Conservation (phyloP, 768 basidiomycete genomes). For the Panellus pusillus region DNA sequence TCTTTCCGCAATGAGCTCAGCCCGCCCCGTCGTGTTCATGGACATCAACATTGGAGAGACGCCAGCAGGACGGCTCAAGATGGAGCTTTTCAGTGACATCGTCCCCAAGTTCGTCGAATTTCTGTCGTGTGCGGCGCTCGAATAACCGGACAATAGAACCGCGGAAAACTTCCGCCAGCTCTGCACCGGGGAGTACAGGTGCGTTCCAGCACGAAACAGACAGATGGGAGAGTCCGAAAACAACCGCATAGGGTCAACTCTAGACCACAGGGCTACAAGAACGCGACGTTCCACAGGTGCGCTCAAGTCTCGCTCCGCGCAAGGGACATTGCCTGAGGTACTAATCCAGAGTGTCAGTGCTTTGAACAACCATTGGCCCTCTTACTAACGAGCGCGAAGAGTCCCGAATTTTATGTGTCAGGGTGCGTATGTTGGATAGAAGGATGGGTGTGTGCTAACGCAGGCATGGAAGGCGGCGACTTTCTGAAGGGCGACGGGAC, state of each 20-base stretch:
- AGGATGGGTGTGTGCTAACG: neutral
- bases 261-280: conserved; percentile 88
- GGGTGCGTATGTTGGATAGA: conserved; percentile 43
- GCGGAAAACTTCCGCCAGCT: conserved; percentile 98
- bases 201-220: conserved; percentile 24
- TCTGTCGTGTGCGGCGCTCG: no score
- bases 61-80: conserved; percentile 91
- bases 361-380: neutral
- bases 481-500: conserved; percentile 95
- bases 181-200: conserved; percentile 97
- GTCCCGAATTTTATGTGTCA: conserved; percentile 97
- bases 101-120: conserved; percentile 76
- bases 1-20: conserved; percentile 28
- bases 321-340: conserved; percentile 16
- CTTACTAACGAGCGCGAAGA: conserved; percentile 36
- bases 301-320: conserved; percentile 23
- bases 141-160: conserved; percentile 74
- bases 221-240: no score
- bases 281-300: conserved; percentile 89
- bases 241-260: conserved; percentile 62
- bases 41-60: conserved; percentile 97
- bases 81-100: conserved; percentile 96
- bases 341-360: conserved; percentile 64
- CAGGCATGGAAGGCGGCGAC: conserved; percentile 68
- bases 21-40: conserved; percentile 93